Base-by-base conservation (phyloP, 148 eudicot species). In the Cornus controversa region DNA sequence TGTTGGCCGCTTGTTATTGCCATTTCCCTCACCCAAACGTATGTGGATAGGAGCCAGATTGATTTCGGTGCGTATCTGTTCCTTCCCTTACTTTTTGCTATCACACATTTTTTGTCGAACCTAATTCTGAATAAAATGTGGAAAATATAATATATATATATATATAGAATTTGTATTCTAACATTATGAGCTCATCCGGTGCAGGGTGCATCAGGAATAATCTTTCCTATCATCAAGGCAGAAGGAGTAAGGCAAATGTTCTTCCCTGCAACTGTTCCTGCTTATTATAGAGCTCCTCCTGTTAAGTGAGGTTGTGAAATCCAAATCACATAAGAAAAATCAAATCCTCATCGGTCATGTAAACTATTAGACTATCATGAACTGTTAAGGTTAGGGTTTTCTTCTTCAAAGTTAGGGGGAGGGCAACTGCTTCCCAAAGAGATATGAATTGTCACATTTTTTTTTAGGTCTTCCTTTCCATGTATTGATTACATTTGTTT, bases 201-300 rank as follows among this genome's bases (percentile, higher is more conserved):
- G 45, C 88, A 94, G 98, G 86, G 90, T 77, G 98, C 98, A 68
- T 91, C 98, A n/a, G 92, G 87, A 53, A 94, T 94, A 58, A 94
- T 94, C 47, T 90, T 89, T 58, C 98, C 98, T 0, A 94, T 94
- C 23, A 94, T 94, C 20, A 94, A 91, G 88, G 98, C 95, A 23
- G 98, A 94, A 82, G 97, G 98, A 67, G 89, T 94, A 70, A 85
- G 98, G 83, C 89, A 94, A 64, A 94, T 94, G 98, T 94, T 94
- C 71, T 94, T 94, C 79, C 95, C 97, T 34, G 93, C 93, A 3
- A 91, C 89, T 8, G 92, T 94, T 81, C 95, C 98, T 24, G 98
- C 98, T 24, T 94, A 94, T 70, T 94, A 92, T 83, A 85, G 98
- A 82, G 86, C 87, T 67, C 95, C 93, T 83, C 94, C 89, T n/a